Evolutionary conservation across 306 rosid genomes (phyloP).

Genomic region (Inga oerstediana): DNA sequence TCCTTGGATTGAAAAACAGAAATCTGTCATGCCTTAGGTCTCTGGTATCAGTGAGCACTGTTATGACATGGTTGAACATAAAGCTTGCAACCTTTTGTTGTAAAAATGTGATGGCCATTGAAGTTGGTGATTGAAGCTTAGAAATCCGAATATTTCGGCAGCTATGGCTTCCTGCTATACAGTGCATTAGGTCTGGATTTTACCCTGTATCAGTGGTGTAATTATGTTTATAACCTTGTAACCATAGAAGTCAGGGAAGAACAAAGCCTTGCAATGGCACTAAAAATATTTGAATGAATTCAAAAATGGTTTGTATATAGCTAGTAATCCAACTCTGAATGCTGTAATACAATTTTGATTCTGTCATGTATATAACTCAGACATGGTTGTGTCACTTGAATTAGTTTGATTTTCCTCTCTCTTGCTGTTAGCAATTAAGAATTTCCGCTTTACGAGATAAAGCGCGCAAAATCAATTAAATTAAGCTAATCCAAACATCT

Average conservation of each 20-base stretch:
- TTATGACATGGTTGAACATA: slow-evolving; percentile 26
- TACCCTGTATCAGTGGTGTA: background rate
- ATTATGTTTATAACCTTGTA: background rate
- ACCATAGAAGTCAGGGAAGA: background rate
- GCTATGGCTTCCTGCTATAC: slow-evolving; percentile 18
- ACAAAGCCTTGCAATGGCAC: background rate
- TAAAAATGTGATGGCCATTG: background rate
- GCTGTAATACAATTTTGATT: slow-evolving; percentile 18
- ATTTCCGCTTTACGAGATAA: too few relatives aligned
- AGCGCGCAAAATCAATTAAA: too few relatives aligned
- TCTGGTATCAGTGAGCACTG: slow-evolving; percentile 9
- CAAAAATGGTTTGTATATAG: slow-evolving; percentile 22
- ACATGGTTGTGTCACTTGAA: background rate
- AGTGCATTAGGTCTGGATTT: slow-evolving; percentile 25
- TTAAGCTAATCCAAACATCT: too few relatives aligned
- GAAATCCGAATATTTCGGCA: slow-evolving; percentile 17
- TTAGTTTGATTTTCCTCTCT: background rate
- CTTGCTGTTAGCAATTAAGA: background rate
- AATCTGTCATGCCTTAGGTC: background rate
- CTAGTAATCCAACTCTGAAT: slow-evolving; percentile 1
- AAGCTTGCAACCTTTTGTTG: slow-evolving; percentile 6
- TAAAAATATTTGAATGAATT: slow-evolving; percentile 32
- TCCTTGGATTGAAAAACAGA: background rate
- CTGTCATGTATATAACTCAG: slow-evolving; percentile 1
- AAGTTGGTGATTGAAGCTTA: slow-evolving; percentile 19